Evolutionary conservation across 2,329 filamentous ascomycete genomes (phyloP).

Genomic region (Pseudogymnoascus sp.): DNA sequence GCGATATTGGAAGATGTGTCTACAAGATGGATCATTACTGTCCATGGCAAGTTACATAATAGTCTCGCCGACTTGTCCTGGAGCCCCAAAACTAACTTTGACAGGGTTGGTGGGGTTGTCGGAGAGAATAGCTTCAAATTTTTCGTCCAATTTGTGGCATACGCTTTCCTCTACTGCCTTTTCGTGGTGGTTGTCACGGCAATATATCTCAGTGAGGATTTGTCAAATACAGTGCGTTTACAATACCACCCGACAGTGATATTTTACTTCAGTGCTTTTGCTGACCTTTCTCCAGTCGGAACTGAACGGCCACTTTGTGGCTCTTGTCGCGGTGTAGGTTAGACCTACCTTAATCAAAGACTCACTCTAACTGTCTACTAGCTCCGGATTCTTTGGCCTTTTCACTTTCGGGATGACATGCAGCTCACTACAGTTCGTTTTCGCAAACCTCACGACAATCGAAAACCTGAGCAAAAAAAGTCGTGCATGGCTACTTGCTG

Average conservation of each 20-base stretch:
- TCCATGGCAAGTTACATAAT: conserved; percentile 51
- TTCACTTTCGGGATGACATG: conserved; percentile 72
- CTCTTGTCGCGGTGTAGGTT: conserved; percentile 54
- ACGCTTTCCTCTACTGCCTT: conserved; percentile 60
- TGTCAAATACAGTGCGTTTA: conserved; percentile 15
- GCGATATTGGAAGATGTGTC: conserved; percentile 73
- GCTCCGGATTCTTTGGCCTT: conserved; percentile 65
- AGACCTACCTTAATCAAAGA: conserved; percentile 4
- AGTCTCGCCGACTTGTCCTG: background rate
- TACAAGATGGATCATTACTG: conserved; percentile 94
- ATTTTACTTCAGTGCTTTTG: background rate
- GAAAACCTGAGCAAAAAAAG: conserved; percentile 61
- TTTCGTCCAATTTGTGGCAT: conserved; percentile 80
- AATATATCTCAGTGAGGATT: conserved; percentile 50
- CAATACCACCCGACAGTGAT: background rate
- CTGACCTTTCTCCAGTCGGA: background rate
- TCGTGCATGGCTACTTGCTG: conserved; percentile 65
- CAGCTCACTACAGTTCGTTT: conserved; percentile 62
- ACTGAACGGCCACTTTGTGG: conserved; percentile 55
- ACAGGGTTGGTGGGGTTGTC: conserved; percentile 83
- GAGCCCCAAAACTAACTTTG: background rate
- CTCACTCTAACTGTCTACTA: conserved; percentile 17
- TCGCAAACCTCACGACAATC: conserved; percentile 75
- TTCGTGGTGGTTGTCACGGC: conserved; percentile 58
- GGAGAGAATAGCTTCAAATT: conserved; percentile 85